Base-by-base conservation (phyloP, 2,329 filamentous ascomycete genomes). In the Lasiodiplodia sp. region DNA sequence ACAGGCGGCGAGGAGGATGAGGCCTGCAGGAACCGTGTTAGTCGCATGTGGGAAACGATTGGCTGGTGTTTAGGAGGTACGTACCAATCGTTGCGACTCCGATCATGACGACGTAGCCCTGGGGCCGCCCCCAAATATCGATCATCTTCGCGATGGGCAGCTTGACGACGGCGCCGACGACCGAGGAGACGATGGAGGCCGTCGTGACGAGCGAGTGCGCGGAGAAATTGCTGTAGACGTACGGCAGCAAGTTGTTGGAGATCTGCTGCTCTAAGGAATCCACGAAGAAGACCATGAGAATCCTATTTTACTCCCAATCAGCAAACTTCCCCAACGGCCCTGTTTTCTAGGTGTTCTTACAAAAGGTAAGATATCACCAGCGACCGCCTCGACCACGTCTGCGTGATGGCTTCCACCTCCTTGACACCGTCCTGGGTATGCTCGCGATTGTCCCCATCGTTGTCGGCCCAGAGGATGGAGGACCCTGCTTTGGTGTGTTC, bases 61-160 rank as follows among this genome's bases (percentile, higher is more conserved):
- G 28, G 0, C 2, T 2, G 53, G 18, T 2, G 2, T 31, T 21
- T 5, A n/a, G 0, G 31, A 34, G 3, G 31, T 31, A 5, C 23
- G 8, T 58, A 28, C 86, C 86, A 1, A 85, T 56, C 6, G 85
- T 81, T 73, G 84, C 84, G 66, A 87, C 78, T 12, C 82, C 67
- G 2, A 88, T 79, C 73, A 86, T 87, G 44, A 89, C 69, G 25
- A 84, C 77, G 72, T 90, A 87, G 18, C 88, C 90, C 74, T 90
- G 86, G 14, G 89, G 86, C 47, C 90, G 87, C 68, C 89, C 90
- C 83, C 88, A 92, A 47, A 90, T 83, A 78, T 92, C 88, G 64
- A 91, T 83, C 21, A 91, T 81, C 77, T 91, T 92, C 66, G 90
- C 89, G 71, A 90, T 84, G 1, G 89, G 87, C 11, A 91, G 84